These are phyloP conservation scores for Malania oleifera DNA, from an alignment of 164 flowering plant genomes.

Conservation along the genomic window DNA sequence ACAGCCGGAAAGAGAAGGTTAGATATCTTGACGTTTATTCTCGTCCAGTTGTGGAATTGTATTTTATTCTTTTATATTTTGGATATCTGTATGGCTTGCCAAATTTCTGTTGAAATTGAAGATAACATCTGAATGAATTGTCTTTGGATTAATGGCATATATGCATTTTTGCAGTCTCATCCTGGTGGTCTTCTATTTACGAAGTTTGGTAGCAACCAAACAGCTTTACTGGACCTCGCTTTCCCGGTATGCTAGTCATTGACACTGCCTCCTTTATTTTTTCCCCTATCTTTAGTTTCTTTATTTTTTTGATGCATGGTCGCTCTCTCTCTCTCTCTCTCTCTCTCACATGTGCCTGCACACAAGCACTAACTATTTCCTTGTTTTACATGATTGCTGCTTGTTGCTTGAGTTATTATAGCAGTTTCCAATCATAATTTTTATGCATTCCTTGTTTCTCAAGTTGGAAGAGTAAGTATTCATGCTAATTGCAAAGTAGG, in stretches of 20 bases:
- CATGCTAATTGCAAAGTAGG: too few relatives aligned
- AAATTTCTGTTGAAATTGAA: neutral
- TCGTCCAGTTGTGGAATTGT: neutral
- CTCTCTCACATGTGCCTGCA: too few relatives aligned
- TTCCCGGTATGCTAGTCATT: constrained; percentile 54
- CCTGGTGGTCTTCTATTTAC: constrained; percentile 84
- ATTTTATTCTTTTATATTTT: neutral
- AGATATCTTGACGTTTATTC: constrained; percentile 2
- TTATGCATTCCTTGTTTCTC: too few relatives aligned
- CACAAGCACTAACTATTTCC: too few relatives aligned
- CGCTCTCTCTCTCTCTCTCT: too few relatives aligned
- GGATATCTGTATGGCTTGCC: neutral
- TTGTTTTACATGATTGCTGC: too few relatives aligned
- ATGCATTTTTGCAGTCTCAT: constrained; percentile 49
- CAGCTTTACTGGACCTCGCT: constrained; percentile 78
- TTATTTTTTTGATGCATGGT: too few relatives aligned
- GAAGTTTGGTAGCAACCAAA: constrained; percentile 77
- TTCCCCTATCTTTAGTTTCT: neutral
- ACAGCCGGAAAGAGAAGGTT: constrained; percentile 86
- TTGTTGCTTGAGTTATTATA: too few relatives aligned
- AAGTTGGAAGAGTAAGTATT: too few relatives aligned
- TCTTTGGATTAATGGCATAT: neutral
- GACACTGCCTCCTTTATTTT: neutral
- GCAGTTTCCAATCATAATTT: too few relatives aligned
- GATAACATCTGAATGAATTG: neutral